These are phyloP conservation scores for Flaveria robusta DNA, from an alignment of 129 eudicot genomes.

Conservation along the genomic window DNA sequence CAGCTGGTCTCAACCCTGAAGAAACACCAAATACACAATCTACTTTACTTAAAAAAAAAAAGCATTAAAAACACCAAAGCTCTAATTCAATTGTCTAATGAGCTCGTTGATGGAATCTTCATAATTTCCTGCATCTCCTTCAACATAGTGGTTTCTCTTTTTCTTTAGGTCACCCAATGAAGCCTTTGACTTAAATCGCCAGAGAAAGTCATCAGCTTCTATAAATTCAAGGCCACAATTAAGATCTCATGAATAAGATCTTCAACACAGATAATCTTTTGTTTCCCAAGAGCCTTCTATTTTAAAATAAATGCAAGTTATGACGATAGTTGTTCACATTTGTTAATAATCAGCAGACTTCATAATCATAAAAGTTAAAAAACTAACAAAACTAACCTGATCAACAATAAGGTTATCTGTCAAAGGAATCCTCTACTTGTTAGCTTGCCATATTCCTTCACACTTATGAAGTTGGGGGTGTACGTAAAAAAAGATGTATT, in stretches of 20 bases:
- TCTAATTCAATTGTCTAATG: slow-evolving; percentile 77
- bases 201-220: slow-evolving; percentile 80
- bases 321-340: neutral
- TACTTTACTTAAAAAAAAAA: slow-evolving; percentile 15
- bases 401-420: slow-evolving; percentile 72
- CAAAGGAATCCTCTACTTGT: slow-evolving; percentile 81
- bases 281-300: slow-evolving; percentile 62
- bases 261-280: slow-evolving; percentile 70
- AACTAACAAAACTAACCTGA: slow-evolving; percentile 41
- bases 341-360: neutral
- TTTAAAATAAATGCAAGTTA: neutral
- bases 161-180: slow-evolving; percentile 75
- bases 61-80: neutral
- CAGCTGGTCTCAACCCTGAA: neutral
- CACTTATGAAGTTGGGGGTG: slow-evolving; percentile 81
- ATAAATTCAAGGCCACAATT: slow-evolving; percentile 76
- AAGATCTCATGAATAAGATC: slow-evolving; percentile 75
- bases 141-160: slow-evolving; percentile 83
- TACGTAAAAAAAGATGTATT: slow-evolving; percentile 27
- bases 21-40: slow-evolving; percentile 27
- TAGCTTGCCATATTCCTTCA: slow-evolving; percentile 71
- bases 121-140: slow-evolving; percentile 83
- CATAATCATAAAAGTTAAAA: neutral
- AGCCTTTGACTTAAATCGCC: slow-evolving; percentile 80
- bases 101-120: slow-evolving; percentile 77